These are phyloP conservation scores for Breviolum minutum DNA, from an alignment of 73 alveolate genomes.

Conservation along the genomic window DNA sequence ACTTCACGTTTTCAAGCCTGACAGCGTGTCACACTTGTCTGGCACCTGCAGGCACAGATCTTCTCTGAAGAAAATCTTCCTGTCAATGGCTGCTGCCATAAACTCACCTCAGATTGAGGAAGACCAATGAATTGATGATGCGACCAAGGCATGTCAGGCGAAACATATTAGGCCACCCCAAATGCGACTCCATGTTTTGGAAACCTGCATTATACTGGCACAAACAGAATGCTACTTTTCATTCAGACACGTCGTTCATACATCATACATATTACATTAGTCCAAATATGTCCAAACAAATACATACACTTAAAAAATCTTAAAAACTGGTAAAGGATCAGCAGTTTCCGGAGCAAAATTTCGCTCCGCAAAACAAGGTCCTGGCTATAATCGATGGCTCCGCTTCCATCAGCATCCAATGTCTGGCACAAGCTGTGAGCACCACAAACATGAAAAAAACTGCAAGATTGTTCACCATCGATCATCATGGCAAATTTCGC, in stretches of 20 bases:
- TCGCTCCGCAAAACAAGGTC: too few relatives aligned
- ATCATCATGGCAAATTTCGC: too few relatives aligned
- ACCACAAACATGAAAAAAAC: neutral
- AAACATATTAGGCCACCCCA: neutral
- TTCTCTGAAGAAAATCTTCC: conserved; percentile 85
- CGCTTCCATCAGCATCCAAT: conserved; percentile 81
- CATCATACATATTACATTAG: too few relatives aligned
- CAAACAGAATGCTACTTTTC: neutral
- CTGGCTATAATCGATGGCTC: conserved; percentile 87
- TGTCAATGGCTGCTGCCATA: conserved; percentile 93
- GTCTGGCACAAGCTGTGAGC: conserved; percentile 1
- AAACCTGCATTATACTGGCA: neutral
- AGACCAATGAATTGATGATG: too few relatives aligned
- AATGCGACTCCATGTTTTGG: neutral
- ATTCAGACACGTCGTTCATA: neutral
- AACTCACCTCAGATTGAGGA: conserved; percentile 47
- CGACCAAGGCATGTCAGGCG: neutral
- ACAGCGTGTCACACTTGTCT: neutral
- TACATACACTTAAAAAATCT: neutral
- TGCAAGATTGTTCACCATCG: too few relatives aligned
- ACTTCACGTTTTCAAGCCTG: too few relatives aligned
- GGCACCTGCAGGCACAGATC: conserved; percentile 82
- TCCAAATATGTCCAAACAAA: neutral
- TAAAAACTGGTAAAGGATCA: too few relatives aligned
- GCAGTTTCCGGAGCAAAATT: too few relatives aligned